Evolutionary conservation across 352 stramenopile genomes (phyloP), one percentile per base, ranked within the genome.

Genomic region (Phytopythium oedochilum): DNA sequence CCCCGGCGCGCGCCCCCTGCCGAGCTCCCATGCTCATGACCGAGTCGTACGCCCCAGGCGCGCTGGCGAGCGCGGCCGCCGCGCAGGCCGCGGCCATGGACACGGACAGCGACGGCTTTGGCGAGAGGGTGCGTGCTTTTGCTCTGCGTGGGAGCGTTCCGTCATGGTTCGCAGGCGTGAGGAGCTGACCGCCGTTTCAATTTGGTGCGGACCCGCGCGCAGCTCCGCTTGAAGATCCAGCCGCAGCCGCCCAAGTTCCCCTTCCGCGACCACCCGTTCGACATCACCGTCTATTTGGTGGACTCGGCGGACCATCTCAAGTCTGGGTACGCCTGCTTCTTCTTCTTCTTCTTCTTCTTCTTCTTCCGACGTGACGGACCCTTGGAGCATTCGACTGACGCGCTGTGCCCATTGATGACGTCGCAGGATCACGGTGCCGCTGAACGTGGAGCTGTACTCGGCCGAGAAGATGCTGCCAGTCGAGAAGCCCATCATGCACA

Each of bases 261-360:
- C 14, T 95, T 92, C 70, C 84, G 83, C 22, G 72, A 88, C 64
- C 79, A 93, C 51, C 79, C 81, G 38, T 95, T 95, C 57, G 85
- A 95, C 20, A 77, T 95, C 50, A 93, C 83, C 0, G 80, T 95
- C 50, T 95, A 91, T 53, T 78, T 95, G 32, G 85, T 95, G n/a
- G 83, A 92, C 53, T 59, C 76, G 7, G 73, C 83, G 1, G 85
- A 92, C 29, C 79, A 90, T 42, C 73, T 93, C 52, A 92, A 92
- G 66, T 81, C 82, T 10, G 83, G 78, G 58, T 88, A 62, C 52
- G 73, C 7, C 42, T 18, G 5, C 28, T 40, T n/a, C n/a, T n/a
- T n/a, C n/a, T n/a, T n/a, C n/a, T n/a, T n/a, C n/a, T n/a, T n/a
- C n/a, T n/a, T n/a, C n/a, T n/a, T n/a, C n/a, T 34, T 42, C 34